These are phyloP conservation scores for Saccharomycopsis hybrid DNA, from an alignment of 1,139 yeast species.

Conservation along the genomic window DNA sequence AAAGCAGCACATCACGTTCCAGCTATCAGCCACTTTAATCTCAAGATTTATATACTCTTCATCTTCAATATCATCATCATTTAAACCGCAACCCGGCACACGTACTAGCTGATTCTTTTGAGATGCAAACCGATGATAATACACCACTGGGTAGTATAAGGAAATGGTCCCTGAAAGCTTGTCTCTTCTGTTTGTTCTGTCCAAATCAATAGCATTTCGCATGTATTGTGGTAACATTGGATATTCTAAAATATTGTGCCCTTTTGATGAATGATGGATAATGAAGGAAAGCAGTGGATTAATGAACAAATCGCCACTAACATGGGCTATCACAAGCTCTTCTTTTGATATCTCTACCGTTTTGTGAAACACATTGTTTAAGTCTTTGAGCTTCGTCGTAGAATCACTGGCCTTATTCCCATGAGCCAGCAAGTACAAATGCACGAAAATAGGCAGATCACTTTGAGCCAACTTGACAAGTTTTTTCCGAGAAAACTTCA, in stretches of 20 bases:
- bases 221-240: background rate
- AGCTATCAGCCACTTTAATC: too few relatives aligned
- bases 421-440: slow-evolving; percentile 1
- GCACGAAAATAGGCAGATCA: slow-evolving; percentile 1
- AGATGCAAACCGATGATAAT: slow-evolving; percentile 1
- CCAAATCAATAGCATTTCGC: slow-evolving; percentile 1
- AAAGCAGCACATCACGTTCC: too few relatives aligned
- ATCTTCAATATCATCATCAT: too few relatives aligned
- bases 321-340: background rate
- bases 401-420: background rate
- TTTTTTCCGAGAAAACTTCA: slow-evolving; percentile 5
- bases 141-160: slow-evolving; percentile 12
- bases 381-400: background rate
- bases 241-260: background rate
- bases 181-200: slow-evolving; percentile 13
- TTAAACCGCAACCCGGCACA: too few relatives aligned
- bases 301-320: background rate
- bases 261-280: background rate
- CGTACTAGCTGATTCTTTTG: background rate
- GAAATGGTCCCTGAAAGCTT: slow-evolving; percentile 8
- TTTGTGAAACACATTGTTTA: slow-evolving; percentile 9
- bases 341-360: background rate
- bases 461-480: background rate
- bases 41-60: too few relatives aligned
- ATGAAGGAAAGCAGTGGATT: slow-evolving; percentile 3